Base-by-base conservation (phyloP, 441 rosid genomes). In the Jatropha podagrica region DNA sequence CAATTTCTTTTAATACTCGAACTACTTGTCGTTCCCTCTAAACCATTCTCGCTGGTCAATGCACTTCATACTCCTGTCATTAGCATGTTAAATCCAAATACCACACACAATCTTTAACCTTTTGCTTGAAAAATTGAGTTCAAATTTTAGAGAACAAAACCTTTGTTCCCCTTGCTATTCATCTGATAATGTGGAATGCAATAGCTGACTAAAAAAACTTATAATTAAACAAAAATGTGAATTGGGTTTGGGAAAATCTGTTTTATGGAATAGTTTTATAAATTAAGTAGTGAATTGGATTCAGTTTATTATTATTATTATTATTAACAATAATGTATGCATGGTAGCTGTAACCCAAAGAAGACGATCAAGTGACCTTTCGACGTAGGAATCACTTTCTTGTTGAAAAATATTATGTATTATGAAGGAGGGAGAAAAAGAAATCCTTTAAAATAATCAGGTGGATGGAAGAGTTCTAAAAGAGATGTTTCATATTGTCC, bases 321-420 rank as follows among this genome's bases (percentile, higher is more conserved):
- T 44, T 44, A 23, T 23, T 23, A 23, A 23, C 23, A 44, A 1
- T 44, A 4, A 44, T 44, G 7, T 8, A 14, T 68, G 74, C 77
- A 52, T 46, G 55, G 55, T 74, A 61, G 52, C 76, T 49, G 54
- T 11, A 17, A 14, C 44, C 71, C 74, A 56, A 80, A 65, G 20
- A 2, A 20, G 68, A 44, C 26, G 37, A 32, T 54, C 5, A 13
- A 55, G 65, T 64, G 71, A 55, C 26, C 54, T 74, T 42, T 38
- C 55, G 46, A 65, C 64, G 77, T 41, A 26, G 66, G 65, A 27
- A 10, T 42, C 44, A 56, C 46, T 56, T 54, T 41, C 14, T 46
- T 4, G 2, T 18, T 37, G 14, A 46, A 44, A 60, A 14, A 14
- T 18, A 15, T 14, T 5, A 9, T 1, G 32, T 18, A 15, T 14